Conservation (phyloP, 345 rosid species). For the Jatropha curcas region DNA sequence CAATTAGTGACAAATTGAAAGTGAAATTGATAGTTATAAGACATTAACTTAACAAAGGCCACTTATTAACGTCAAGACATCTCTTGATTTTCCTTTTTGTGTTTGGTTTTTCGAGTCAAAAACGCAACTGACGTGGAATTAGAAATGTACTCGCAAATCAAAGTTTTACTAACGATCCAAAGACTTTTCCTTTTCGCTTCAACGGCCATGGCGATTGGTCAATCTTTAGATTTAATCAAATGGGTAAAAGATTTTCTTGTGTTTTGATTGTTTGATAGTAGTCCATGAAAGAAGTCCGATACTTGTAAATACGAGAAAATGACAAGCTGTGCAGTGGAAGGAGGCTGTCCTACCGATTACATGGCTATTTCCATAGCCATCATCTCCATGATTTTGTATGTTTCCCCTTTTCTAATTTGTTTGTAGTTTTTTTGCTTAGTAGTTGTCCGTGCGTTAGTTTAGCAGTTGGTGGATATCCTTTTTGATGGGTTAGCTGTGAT, state of each 20-base stretch:
- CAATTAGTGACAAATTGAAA: no score
- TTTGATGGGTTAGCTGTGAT: not conserved
- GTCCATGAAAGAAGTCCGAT: not conserved
- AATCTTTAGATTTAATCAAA: slow-evolving; percentile 5
- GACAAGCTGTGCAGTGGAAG: slow-evolving; percentile 55
- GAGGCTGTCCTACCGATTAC: slow-evolving; percentile 92
- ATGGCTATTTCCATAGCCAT: slow-evolving; percentile 58
- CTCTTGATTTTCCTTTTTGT: not conserved
- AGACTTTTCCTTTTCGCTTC: slow-evolving; percentile 11
- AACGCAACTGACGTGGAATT: not conserved
- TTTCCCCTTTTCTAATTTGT: not conserved
- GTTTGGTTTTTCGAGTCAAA: not conserved
- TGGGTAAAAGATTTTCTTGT: not conserved
- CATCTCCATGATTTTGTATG: slow-evolving; percentile 61
- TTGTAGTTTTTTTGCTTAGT: slow-evolving; percentile 1
- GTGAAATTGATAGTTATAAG: no score
- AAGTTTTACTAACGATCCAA: not conserved
- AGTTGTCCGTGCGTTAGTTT: not conserved
- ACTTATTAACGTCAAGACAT: no score
- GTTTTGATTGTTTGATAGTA: not conserved
- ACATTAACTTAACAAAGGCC: no score
- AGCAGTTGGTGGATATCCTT: not conserved
- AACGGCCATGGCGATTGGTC: not conserved
- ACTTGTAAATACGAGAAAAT: slow-evolving; percentile 30
- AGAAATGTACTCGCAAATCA: not conserved